Base-by-base conservation (phyloP, 352 stramenopile species). In the Globisporangium mamillatum region DNA sequence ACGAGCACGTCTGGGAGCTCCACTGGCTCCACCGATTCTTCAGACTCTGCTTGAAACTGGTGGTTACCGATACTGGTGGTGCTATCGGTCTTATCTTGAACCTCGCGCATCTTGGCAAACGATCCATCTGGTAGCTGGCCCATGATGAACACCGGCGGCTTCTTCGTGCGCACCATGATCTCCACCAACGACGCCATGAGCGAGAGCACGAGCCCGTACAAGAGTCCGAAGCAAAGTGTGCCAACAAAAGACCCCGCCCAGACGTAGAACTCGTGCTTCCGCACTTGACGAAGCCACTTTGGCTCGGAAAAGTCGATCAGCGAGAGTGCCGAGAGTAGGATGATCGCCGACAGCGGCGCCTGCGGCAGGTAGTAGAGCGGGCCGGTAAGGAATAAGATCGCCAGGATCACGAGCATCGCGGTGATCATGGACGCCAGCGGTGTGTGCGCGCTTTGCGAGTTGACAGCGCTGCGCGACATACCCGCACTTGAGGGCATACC, bases 381-480 rank as follows among this genome's bases (percentile, higher is more conserved):
- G 6, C 79, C 72, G 1, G 94, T 98, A 65, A 98, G 76, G 18
- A 92, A 92, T 24, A 97, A 69, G 4, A 98, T 73, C 53, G 93
- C 85, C 14, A 98, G n/a, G n/a, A 92, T 79, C 53, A 98, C 87
- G 25, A 98, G 72, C 10, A 91, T 55, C 0, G 90, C 86, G 2
- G 92, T 96, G 58, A 98, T 84, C 58, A 98, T 92, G 36, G 80
- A 92, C 56, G 89, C 89, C 2, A 98, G 79, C 29, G 89, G 89
- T 38, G 88, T 97, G 67, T 90, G 81, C 1, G 92, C 93, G 52
- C 79, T 92, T 56, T 95, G 84, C 65, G 96, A 89, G 71, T 98
- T 97, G 32, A 99, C 93, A 6, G 93, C 92, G 6, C 87, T 98
- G 50, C 95, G 81, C 18, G 81, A 94, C 60, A 99, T 95, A 54